A percentile compares a stretch with the other conserved stretches of the same genome.
These are phyloP conservation scores for Lyophyllum shimeji DNA, from an alignment of 768 basidiomycete genomes.

Conservation along the genomic window DNA sequence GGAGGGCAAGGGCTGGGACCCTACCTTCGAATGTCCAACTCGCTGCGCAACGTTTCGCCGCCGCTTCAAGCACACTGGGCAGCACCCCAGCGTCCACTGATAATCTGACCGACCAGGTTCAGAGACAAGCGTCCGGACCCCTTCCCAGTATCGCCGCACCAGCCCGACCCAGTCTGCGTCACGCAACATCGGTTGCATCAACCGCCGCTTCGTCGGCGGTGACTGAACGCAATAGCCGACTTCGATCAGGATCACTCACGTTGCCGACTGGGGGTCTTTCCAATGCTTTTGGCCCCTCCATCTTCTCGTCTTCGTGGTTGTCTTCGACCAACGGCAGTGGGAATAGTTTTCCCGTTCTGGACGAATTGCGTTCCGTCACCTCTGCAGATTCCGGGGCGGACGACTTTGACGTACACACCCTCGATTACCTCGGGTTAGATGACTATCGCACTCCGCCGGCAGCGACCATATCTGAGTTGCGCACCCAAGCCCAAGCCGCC, in stretches of 20 bases:
- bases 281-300: slow-evolving; percentile 83
- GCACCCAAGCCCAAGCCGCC: slow-evolving; percentile 87
- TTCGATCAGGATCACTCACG: slow-evolving; percentile 91
- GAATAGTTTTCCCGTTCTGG: slow-evolving; percentile 64
- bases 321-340: slow-evolving; percentile 56
- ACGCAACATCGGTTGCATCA: slow-evolving; percentile 69
- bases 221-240: slow-evolving; percentile 74
- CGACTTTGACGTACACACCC: slow-evolving; percentile 89
- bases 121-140: slow-evolving; percentile 49
- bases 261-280: slow-evolving; percentile 74
- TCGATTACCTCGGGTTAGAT: slow-evolving; percentile 95
- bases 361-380: slow-evolving; percentile 78
- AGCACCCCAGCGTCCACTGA: slow-evolving; percentile 44
- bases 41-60: slow-evolving; percentile 79
- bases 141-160: slow-evolving; percentile 42
- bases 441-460: slow-evolving; percentile 77
- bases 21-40: slow-evolving; percentile 94
- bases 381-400: slow-evolving; percentile 81
- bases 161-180: slow-evolving; percentile 67
- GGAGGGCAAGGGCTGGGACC: slow-evolving; percentile 96
- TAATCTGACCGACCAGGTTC: slow-evolving; percentile 47
- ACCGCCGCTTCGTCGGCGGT: slow-evolving; percentile 49
- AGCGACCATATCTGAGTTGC: slow-evolving; percentile 85
- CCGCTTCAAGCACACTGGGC: slow-evolving; percentile 57
- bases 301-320: slow-evolving; percentile 92